These are phyloP conservation scores for Bipolaris cookei DNA, from an alignment of 2,329 filamentous ascomycete species.

Conservation along the genomic window DNA sequence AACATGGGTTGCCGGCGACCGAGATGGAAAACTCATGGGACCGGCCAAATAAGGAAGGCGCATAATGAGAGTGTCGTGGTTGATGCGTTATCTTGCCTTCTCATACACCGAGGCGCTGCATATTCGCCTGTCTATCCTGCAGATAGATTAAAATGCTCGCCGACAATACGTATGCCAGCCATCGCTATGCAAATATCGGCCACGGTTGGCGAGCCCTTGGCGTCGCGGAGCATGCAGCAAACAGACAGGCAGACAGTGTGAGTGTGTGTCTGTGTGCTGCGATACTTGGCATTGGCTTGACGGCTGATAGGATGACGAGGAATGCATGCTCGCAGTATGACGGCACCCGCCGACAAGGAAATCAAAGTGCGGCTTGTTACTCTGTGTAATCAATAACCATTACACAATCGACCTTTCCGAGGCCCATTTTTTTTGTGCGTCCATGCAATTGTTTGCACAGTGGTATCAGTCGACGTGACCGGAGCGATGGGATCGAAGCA, in stretches of 20 bases:
- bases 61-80: neutral
- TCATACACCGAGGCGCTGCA: neutral
- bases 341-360: conserved; percentile 6
- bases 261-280: conserved; percentile 12
- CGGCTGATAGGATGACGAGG: conserved; percentile 10
- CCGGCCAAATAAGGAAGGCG: conserved; percentile 12
- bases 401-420: conserved; percentile 15
- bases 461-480: conserved; percentile 1
- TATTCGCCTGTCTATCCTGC: neutral
- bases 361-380: conserved; percentile 4
- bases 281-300: neutral
- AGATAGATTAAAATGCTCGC: conserved; percentile 3
- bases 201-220: conserved; percentile 7
- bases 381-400: conserved; percentile 18
- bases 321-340: conserved; percentile 7
- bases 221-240: conserved; percentile 8
- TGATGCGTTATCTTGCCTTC: neutral
- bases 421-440: conserved; percentile 19
- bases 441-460: conserved; percentile 23
- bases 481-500: conserved; percentile 3
- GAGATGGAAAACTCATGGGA: conserved; percentile 8
- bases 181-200: neutral
- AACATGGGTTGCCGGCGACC: neutral
- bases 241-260: neutral
- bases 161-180: neutral